Evolutionary conservation across 2,329 filamentous ascomycete genomes (phyloP).

Genomic region (Clonostachys rhizophaga): DNA sequence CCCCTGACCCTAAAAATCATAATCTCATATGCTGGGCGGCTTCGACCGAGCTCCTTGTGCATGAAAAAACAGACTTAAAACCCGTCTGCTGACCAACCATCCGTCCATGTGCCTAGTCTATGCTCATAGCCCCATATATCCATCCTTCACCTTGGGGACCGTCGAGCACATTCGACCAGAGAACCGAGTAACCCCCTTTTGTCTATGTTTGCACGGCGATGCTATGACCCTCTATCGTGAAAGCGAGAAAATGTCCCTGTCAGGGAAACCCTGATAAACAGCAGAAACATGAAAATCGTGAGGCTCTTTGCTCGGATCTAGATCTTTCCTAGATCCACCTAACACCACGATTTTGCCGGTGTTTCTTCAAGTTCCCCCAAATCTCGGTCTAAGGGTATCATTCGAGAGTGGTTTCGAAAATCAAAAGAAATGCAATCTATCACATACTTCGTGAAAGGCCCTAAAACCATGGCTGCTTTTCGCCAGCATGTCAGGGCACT

Average conservation of each 20-base stretch:
- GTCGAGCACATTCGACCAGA: constrained; percentile 38
- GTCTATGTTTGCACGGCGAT: constrained; percentile 50
- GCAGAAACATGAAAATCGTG: constrained; percentile 28
- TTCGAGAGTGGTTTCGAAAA: constrained; percentile 35
- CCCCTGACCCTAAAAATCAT: constrained; percentile 24
- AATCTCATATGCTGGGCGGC: constrained; percentile 24
- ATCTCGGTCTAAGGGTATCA: constrained; percentile 40
- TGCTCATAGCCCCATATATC: constrained; percentile 3
- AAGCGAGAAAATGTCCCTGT: constrained; percentile 32
- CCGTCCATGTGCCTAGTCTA: constrained; percentile 12
- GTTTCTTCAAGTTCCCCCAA: constrained; percentile 27
- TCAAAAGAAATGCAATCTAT: constrained; percentile 38
- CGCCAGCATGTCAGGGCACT: constrained; percentile 18
- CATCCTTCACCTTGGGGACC: constrained; percentile 21
- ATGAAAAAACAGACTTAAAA: constrained; percentile 2
- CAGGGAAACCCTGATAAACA: constrained; percentile 26
- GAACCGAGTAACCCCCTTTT: constrained; percentile 64
- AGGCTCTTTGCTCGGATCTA: constrained; percentile 26
- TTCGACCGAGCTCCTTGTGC: constrained; percentile 25
- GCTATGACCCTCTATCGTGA: constrained; percentile 38
- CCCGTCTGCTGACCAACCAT: constrained; percentile 14
- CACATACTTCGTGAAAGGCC: constrained; percentile 35
- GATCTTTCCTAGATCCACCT: constrained; percentile 21
- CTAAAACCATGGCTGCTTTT: constrained; percentile 28
- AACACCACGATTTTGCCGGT: constrained; percentile 27